Percentiles rank a stretch among this genome's conserved stretches.
These are phyloP conservation scores for Trichocladium uniseriatum DNA, from an alignment of 495 filamentous ascomycete genomes.

Conservation along the genomic window DNA sequence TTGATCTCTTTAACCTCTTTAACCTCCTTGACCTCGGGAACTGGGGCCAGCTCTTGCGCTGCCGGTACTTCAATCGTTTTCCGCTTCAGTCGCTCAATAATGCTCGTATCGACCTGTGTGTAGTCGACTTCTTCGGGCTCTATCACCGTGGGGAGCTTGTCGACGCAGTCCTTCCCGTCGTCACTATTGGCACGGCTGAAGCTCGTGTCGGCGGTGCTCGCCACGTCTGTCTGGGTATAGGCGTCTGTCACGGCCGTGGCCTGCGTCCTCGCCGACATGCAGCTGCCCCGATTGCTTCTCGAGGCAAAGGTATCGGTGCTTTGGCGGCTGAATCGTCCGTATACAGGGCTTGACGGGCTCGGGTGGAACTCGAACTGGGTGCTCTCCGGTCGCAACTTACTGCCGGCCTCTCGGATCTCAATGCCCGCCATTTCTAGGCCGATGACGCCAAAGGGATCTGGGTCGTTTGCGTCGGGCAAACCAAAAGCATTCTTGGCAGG, in stretches of 20 bases:
- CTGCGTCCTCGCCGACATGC: conserved; percentile 45
- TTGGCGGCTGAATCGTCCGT: conserved; percentile 52
- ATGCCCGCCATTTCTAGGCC: conserved; percentile 77
- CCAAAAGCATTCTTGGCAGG: conserved; percentile 50
- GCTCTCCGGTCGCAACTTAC: conserved; percentile 54
- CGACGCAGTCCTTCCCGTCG: conserved; percentile 31
- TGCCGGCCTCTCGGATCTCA: conserved; percentile 78
- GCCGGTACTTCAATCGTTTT: conserved; percentile 15
- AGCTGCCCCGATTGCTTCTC: conserved; percentile 58
- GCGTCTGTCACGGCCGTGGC: conserved; percentile 54
- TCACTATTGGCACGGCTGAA: conserved; percentile 41
- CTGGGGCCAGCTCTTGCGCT: neutral
- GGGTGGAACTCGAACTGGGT: conserved; percentile 76
- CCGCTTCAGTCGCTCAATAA: conserved; percentile 28
- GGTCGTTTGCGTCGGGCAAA: conserved; percentile 65
- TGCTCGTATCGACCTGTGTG: conserved; percentile 43
- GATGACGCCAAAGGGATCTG: conserved; percentile 81
- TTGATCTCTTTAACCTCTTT: conserved; percentile 1
- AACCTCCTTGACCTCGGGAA: conserved; percentile 6
- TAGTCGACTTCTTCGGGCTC: conserved; percentile 45
- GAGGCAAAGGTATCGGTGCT: conserved; percentile 54
- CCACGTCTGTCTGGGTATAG: conserved; percentile 44
- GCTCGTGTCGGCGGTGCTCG: conserved; percentile 40
- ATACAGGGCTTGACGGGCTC: conserved; percentile 67
- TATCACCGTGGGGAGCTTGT: conserved; percentile 30